Percentiles rank a stretch among this genome's conserved stretches.
Conservation (phyloP, 108 stramenopile species). For the Fistulifera pelliculosa region DNA sequence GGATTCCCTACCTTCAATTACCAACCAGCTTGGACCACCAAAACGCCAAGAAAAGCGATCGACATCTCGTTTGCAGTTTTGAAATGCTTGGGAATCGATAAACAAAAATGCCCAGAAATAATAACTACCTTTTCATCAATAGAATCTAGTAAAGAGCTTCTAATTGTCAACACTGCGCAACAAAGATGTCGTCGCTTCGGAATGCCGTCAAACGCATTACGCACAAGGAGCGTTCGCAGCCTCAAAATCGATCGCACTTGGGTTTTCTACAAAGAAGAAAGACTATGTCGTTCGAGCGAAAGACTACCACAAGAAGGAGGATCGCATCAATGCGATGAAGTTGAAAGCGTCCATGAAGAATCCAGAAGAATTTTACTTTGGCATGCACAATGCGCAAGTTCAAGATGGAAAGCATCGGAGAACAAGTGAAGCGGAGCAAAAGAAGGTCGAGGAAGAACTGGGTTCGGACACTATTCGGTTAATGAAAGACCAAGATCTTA, state of each 20-base stretch:
- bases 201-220: constrained; percentile 97
- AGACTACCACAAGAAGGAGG: constrained; percentile 85
- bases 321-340: constrained; percentile 56
- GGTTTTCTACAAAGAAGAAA: constrained; percentile 95
- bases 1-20: too few species aligned
- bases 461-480: constrained; percentile 59
- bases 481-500: constrained; percentile 97
- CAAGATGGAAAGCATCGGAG: constrained; percentile 47
- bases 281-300: constrained; percentile 93
- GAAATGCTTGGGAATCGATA: too few species aligned
- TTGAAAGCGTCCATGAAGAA: constrained; percentile 85
- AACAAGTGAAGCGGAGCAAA: constrained; percentile 35
- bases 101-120: background rate
- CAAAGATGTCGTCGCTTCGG: constrained; percentile 92
- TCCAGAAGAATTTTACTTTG: constrained; percentile 99
- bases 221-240: constrained; percentile 98
- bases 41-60: background rate
- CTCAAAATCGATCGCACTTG: constrained; percentile 67
- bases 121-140: background rate
- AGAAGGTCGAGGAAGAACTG: constrained; percentile 33
- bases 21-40: too few species aligned
- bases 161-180: too few species aligned
- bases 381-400: constrained; percentile 85
- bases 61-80: too few species aligned
- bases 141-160: background rate